Evolutionary conservation across 208 protist species (phyloP), one percentile per base, ranked within the genome.

Genomic region (Acanthamoeba culbertsoni): DNA sequence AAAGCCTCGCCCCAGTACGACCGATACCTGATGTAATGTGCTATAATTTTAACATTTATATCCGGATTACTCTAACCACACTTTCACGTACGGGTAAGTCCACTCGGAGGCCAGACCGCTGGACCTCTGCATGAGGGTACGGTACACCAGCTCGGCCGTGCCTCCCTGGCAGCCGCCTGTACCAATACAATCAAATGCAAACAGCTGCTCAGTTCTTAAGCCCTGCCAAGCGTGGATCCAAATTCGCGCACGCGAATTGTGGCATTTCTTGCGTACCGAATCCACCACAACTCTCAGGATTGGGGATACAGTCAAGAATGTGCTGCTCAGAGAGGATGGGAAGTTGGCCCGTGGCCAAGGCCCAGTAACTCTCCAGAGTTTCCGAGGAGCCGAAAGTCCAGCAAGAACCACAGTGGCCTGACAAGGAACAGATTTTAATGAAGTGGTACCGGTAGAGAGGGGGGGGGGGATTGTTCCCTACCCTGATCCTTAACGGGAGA

Each of bases 401-500:
- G 93, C 94, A 95, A 26, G 65, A 59, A 59, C 59, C 79, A 31
- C 93, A 94, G 20, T 40, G 20, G 23, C 86, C 62, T 75, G 42
- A 6, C 14, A 23, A 28, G 55, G 43, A 42, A 42, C 6, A 37
- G 23, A 75, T 4, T 18, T 4, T 90, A 73, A 55, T 86, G 94
- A 23, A 59, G 28, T 40, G 62, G 12, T 12, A 73, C 7, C 16
- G 12, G 7, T 73, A 12, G 28, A 73, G 62, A 23, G 48, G 43
- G 35, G 7, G 45, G 46, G n/a, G n/a, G n/a, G n/a, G n/a, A n/a
- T n/a, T n/a, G n/a, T n/a, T n/a, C n/a, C n/a, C n/a, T 57, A 88
- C 90, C 93, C 55, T 96, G 95, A 63, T 96, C 73, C 86, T 96
- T 96, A 35, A 96, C 94, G 63, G 59, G 53, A 1, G 94, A 94